A percentile compares a stretch with the other conserved stretches of the same genome.
phyloP scores from a whole-genome alignment of 177 flowering plant species.

The Tripterygium wilfordii region DNA sequence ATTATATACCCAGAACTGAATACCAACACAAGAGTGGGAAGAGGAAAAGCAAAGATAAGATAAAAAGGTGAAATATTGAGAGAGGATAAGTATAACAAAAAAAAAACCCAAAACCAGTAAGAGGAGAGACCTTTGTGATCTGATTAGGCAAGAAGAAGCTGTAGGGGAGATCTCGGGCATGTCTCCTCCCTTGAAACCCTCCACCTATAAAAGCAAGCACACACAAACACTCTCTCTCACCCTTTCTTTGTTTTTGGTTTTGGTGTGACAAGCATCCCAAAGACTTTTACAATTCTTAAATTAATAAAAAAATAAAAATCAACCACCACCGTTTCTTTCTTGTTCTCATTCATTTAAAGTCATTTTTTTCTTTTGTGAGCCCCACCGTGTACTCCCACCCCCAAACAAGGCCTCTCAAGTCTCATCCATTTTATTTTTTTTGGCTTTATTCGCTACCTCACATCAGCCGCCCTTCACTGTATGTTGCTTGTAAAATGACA shows the following conservation, averaged over 20 bases:
- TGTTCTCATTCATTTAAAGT: no score
- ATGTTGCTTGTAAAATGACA: no score
- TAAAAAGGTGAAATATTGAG: neutral
- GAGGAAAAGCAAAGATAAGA: neutral
- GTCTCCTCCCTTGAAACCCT: conserved; percentile 35
- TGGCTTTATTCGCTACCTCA: no score
- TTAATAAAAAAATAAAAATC: no score
- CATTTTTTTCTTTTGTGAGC: no score
- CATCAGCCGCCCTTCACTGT: no score
- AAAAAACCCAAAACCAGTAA: neutral
- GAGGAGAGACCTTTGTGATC: conserved; percentile 29
- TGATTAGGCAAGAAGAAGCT: conserved; percentile 24
- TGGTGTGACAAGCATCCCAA: neutral
- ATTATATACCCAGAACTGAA: neutral
- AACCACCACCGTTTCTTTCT: no score
- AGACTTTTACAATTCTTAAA: neutral
- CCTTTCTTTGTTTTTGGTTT: neutral
- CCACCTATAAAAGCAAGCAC: no score
- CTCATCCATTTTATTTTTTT: no score
- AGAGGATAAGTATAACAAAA: conserved; percentile 1
- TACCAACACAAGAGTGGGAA: conserved; percentile 1
- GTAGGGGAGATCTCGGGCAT: conserved; percentile 48
- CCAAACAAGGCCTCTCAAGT: no score
- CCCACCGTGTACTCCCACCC: no score
- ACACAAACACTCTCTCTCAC: conserved; percentile 13